phyloP scores from a whole-genome alignment of 2,329 filamentous ascomycete genomes.

The Monosporascus sp. region DNA sequence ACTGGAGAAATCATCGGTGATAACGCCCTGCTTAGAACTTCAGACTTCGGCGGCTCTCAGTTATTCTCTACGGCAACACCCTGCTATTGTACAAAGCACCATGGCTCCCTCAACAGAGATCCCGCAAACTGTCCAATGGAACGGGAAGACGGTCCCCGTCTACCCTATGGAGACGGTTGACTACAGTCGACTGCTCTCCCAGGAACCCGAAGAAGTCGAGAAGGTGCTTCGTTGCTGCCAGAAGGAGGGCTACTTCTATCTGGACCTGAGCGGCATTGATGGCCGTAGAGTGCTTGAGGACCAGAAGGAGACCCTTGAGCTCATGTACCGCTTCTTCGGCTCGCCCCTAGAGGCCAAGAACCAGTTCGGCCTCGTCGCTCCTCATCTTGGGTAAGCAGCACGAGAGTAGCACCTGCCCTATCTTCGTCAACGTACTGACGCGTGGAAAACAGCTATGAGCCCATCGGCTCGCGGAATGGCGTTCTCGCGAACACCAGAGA shows the following conservation, averaged over 20 bases:
- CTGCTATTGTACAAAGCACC: constrained; percentile 9
- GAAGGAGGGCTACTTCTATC: constrained; percentile 50
- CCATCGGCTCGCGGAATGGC: constrained; percentile 42
- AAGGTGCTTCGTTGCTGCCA: constrained; percentile 44
- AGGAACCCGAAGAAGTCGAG: constrained; percentile 49
- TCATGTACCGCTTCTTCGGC: constrained; percentile 53
- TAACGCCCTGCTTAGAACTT: constrained; percentile 1
- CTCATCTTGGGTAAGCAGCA: constrained; percentile 42
- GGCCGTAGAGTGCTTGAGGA: constrained; percentile 48
- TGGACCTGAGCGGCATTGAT: constrained; percentile 48
- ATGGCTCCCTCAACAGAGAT: constrained; percentile 35
- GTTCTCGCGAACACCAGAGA: constrained; percentile 43
- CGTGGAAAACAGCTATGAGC: constrained; percentile 35
- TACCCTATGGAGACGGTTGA: constrained; percentile 48
- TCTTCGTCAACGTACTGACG: background rate
- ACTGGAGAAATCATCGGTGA: constrained; percentile 1
- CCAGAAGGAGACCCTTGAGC: constrained; percentile 44
- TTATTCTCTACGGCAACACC: background rate
- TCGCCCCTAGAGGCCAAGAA: constrained; percentile 50
- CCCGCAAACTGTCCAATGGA: constrained; percentile 43
- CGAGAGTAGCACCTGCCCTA: background rate
- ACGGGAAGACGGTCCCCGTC: constrained; percentile 43
- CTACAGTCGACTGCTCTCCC: constrained; percentile 46
- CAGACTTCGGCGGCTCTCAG: constrained; percentile 4
- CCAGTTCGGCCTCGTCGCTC: constrained; percentile 48